Conservation (phyloP, 441 rosid genomes). For the Euphorbia schlechtendalii region DNA sequence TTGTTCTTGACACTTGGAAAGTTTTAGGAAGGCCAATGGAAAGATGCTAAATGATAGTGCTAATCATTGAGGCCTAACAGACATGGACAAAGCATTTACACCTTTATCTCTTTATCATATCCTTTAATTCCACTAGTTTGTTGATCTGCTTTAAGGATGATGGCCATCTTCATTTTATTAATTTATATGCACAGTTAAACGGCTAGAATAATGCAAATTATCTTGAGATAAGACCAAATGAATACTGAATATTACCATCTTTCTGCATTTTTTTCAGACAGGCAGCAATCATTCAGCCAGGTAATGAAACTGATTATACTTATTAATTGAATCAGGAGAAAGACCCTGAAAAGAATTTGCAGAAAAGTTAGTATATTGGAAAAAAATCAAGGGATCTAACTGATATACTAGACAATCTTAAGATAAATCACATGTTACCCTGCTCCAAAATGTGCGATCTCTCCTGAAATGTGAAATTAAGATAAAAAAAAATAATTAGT, state of each 20-base stretch:
- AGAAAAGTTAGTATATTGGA: constrained; percentile 3
- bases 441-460: constrained; percentile 96
- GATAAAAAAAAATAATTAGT: constrained; percentile 3
- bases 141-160: too few species aligned
- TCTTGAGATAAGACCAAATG: too few species aligned
- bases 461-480: constrained; percentile 77
- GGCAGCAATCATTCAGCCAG: constrained; percentile 83
- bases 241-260: constrained; percentile 69
- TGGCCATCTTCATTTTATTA: too few species aligned
- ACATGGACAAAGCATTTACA: neutral
- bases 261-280: constrained; percentile 49
- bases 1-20: too few species aligned
- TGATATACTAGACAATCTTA: constrained; percentile 17
- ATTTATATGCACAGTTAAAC: too few species aligned
- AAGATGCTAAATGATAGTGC: too few species aligned
- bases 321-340: constrained; percentile 84
- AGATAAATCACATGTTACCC: constrained; percentile 56
- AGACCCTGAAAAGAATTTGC: constrained; percentile 54
- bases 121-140: too few species aligned
- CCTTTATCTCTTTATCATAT: neutral
- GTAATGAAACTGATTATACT: constrained; percentile 86
- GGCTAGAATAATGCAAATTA: too few species aligned
- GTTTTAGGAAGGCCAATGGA: too few species aligned
- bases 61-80: too few species aligned
- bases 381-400: constrained; percentile 14